Base-by-base conservation (phyloP, 1,139 yeast species). In the Pichia cactophila region DNA sequence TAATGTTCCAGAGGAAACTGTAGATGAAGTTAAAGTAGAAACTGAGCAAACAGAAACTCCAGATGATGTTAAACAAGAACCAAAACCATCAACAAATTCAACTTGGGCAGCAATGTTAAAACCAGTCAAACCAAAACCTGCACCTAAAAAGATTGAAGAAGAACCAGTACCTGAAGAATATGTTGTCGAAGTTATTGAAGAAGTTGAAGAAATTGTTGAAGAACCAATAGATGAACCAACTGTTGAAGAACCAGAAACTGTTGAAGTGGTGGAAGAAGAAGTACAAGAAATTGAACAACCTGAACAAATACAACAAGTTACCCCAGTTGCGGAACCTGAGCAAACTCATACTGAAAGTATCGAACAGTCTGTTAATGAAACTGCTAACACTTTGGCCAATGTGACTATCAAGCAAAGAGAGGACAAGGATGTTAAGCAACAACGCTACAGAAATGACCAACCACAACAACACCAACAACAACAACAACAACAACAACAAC, bases 201-300 rank as follows among this genome's bases (percentile, higher is more conserved):
- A 48, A 33, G 54, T 45, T 29, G 54, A 48, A 41, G 56, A 56
- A 51, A 57, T 55, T 43, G 49, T 47, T 33, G 35, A 26, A 23
- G 54, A 55, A 35, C 43, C 38, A 49, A 38, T 58, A 10, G 33
- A 45, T 17, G 48, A 39, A 20, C 42, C 41, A 29, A 33, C 39
- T 26, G 14, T 57, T 48, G 47, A 57, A 58, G 49, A 56, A 52
- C 36, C 33, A 37, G 48, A 39, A 48, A 8, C 45, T 42, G 29
- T 44, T 17, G 40, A 84, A 56, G 94, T 85, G 53, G 82, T 72
- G 43, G 75, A 71, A 36, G 39, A 46, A 43, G 36, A 48, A 26
- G 92, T 85, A 53, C 82, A 72, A 44, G 75, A 71, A 38, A 33
- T 12, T 23, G 53, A 54, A 35, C 43, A 42, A 49, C 43, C 58